A percentile compares a stretch with the other conserved stretches of the same genome.
Conservation (phyloP, 495 filamentous ascomycete genomes). For the Hyaloscypha variabilis region DNA sequence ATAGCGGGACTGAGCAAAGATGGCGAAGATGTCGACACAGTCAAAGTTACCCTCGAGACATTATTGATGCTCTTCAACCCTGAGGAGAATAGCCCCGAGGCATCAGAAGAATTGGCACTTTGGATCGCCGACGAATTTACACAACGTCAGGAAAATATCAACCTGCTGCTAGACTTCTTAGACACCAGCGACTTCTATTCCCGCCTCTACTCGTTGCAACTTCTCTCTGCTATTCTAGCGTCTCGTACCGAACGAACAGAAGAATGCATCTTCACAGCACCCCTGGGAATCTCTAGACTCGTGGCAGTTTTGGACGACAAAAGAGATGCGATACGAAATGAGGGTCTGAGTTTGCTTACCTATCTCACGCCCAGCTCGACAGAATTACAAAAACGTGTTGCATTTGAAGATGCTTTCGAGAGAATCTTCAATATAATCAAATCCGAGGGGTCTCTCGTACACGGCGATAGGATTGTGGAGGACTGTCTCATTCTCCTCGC, state of each 20-base stretch:
- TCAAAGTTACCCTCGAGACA: conserved; percentile 92
- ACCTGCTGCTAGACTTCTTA: conserved; percentile 83
- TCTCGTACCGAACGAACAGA: conserved; percentile 93
- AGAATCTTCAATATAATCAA: conserved; percentile 80
- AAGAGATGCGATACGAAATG: conserved; percentile 88
- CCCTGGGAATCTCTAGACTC: conserved; percentile 83
- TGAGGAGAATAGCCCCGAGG: conserved; percentile 72
- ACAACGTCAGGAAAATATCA: conserved; percentile 98
- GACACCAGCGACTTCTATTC: conserved; percentile 91
- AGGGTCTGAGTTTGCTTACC: conserved; percentile 53
- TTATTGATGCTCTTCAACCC: conserved; percentile 85
- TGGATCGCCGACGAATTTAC: conserved; percentile 99
- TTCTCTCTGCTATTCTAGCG: conserved; percentile 83
- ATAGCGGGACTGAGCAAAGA: conserved; percentile 86
- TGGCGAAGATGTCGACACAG: conserved; percentile 93
- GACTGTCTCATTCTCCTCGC: conserved; percentile 93
- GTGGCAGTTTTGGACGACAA: conserved; percentile 82
- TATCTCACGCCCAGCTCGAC: conserved; percentile 52
- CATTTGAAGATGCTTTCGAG: conserved; percentile 92
- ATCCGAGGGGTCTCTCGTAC: conserved; percentile 76
- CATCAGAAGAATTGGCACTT: conserved; percentile 92
- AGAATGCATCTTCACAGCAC: conserved; percentile 88
- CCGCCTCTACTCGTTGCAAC: conserved; percentile 87
- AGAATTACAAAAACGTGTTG: conserved; percentile 89
- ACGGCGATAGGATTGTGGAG: conserved; percentile 89